Percentiles rank a stretch among this genome's conserved stretches.
These are phyloP conservation scores for Pythium insidiosum DNA, from an alignment of 352 stramenopile species.

Conservation along the genomic window DNA sequence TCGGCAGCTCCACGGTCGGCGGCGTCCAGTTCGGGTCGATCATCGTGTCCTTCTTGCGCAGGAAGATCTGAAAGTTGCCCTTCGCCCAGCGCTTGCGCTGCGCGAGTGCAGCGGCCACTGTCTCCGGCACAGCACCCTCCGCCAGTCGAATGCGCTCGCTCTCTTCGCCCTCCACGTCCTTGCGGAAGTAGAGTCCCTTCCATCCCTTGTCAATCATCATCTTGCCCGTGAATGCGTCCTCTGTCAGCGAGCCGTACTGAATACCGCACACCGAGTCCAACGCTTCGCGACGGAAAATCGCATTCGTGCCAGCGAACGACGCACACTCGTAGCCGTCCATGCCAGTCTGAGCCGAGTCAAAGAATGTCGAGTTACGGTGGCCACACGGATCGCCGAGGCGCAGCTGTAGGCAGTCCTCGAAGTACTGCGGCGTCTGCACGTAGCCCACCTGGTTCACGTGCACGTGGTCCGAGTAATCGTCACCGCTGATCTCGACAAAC, in stretches of 20 bases:
- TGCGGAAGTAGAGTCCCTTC: conserved; percentile 73
- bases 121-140: conserved; percentile 58
- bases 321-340: conserved; percentile 69
- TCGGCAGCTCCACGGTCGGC: conserved; percentile 36
- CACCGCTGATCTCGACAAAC: conserved; percentile 36
- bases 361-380: conserved; percentile 69
- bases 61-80: conserved; percentile 72
- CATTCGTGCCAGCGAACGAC: conserved; percentile 68
- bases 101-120: conserved; percentile 42
- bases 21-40: conserved; percentile 50
- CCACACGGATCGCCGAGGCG: conserved; percentile 51
- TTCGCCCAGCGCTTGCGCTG: conserved; percentile 74
- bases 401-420: conserved; percentile 59
- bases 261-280: conserved; percentile 70
- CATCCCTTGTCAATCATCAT: conserved; percentile 80
- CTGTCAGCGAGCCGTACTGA: conserved; percentile 64
- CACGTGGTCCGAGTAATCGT: conserved; percentile 70
- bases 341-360: conserved; percentile 60
- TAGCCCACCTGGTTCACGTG: conserved; percentile 65
- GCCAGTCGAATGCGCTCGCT: conserved; percentile 58
- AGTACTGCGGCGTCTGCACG: conserved; percentile 70
- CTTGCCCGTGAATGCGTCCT: conserved; percentile 71
- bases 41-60: conserved; percentile 56
- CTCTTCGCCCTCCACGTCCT: conserved; percentile 64
- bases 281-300: conserved; percentile 66